phyloP scores from a whole-genome alignment of 106 monocot species.

The Allium sativum region DNA sequence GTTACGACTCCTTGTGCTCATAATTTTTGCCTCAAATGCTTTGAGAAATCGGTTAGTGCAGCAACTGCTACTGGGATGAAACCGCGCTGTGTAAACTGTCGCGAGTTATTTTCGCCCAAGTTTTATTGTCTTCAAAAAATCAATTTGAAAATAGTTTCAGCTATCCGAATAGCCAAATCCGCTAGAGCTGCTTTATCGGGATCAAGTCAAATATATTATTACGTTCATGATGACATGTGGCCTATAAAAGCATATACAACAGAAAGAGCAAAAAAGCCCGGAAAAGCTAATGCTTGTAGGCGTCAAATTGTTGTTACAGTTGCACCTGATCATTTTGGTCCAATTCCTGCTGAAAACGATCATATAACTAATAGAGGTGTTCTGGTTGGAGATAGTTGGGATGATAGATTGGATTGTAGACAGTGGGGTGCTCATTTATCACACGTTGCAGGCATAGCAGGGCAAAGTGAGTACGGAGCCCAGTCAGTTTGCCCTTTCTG shows the following conservation, averaged over 20 bases:
- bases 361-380: conserved; percentile 72
- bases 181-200: conserved; percentile 7
- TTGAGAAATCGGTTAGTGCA: conserved; percentile 46
- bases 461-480: conserved; percentile 81
- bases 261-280: conserved; percentile 72
- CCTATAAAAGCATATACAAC: conserved; percentile 93
- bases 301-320: conserved; percentile 93
- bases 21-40: conserved; percentile 70
- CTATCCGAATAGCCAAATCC: conserved; percentile 71
- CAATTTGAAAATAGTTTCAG: conserved; percentile 68
- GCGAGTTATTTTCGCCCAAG: conserved; percentile 50
- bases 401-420: conserved; percentile 83
- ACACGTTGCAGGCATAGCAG: conserved; percentile 94
- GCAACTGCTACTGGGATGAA: conserved; percentile 19
- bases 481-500: conserved; percentile 93
- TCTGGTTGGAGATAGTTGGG: conserved; percentile 75
- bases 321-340: conserved; percentile 88
- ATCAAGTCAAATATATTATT: conserved; percentile 33
- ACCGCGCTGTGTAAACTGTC: conserved; percentile 69
- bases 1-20: conserved; percentile 72
- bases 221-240: conserved; percentile 56
- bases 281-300: conserved; percentile 88
- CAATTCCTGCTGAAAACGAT: conserved; percentile 84
- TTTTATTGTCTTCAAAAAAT: conserved; percentile 68
- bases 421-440: conserved; percentile 98